Evolutionary conservation across 163 green algal genomes (phyloP).

Genomic region (Scenedesmus sp.): DNA sequence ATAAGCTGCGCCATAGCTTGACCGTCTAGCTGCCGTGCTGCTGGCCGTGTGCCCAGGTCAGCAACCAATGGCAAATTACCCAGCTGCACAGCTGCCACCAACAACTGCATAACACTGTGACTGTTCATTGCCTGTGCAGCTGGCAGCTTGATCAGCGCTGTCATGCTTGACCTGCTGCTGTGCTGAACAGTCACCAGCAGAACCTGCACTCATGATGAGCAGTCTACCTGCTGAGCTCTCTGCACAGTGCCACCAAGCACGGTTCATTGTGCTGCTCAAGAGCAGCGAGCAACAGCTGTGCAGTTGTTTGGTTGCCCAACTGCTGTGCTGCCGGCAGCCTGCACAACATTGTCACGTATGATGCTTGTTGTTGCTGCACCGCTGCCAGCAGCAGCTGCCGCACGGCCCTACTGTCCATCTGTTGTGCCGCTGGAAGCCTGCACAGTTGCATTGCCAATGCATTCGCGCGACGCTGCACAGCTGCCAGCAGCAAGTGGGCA

Average conservation of each 20-base stretch:
- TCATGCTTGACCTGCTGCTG: background rate
- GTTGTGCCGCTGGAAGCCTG: background rate
- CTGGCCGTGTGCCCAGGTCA: no score
- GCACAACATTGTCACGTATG: background rate
- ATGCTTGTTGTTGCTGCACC: background rate
- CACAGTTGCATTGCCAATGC: background rate
- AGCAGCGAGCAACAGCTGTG: background rate
- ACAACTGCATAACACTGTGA: no score
- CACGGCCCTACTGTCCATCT: background rate
- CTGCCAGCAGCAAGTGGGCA: background rate
- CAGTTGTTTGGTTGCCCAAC: background rate
- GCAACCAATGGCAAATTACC: no score
- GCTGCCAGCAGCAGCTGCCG: background rate
- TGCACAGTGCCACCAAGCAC: background rate
- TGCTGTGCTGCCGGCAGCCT: background rate
- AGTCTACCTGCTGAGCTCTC: background rate
- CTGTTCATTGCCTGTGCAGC: no score
- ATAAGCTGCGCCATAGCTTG: no score
- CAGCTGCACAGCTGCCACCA: no score
- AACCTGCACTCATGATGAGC: background rate
- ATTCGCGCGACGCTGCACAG: background rate
- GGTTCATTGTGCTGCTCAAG: background rate
- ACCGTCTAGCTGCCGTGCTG: no score
- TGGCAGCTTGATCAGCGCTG: background rate
- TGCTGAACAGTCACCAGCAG: background rate